phyloP scores from a whole-genome alignment of 352 stramenopile genomes.

The Globisporangium cylindrosporum region DNA sequence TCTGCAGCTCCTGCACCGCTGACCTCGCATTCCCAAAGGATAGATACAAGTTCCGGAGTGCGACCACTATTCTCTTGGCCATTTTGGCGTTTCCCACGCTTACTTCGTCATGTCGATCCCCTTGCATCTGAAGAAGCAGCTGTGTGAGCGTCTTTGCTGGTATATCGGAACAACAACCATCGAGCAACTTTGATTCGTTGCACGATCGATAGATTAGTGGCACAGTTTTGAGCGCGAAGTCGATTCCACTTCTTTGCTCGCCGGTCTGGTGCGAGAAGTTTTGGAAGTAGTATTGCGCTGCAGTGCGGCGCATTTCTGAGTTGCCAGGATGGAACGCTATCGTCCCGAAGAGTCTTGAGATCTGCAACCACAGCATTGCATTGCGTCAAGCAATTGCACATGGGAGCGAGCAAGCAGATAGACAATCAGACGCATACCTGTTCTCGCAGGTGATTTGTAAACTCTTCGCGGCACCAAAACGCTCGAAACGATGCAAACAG shows the following conservation, averaged over 20 bases:
- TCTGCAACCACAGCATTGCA: background rate
- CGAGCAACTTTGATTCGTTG: background rate
- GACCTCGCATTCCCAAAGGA: background rate
- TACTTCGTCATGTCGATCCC: background rate
- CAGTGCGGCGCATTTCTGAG: background rate
- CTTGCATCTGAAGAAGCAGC: background rate
- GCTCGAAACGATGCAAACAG: slow-evolving; percentile 2
- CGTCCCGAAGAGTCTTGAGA: slow-evolving; percentile 1
- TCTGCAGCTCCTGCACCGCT: background rate
- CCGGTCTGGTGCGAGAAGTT: background rate
- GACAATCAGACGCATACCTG: slow-evolving; percentile 1
- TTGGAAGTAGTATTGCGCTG: slow-evolving; percentile 6
- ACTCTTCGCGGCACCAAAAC: background rate
- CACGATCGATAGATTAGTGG: slow-evolving; percentile 3
- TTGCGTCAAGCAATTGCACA: background rate
- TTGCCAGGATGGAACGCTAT: slow-evolving; percentile 3
- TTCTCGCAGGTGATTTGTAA: background rate
- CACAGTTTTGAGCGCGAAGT: slow-evolving; percentile 6
- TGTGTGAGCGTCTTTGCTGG: background rate
- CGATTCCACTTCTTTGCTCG: background rate
- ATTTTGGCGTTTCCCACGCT: background rate
- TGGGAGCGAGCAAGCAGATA: background rate
- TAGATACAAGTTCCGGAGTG: slow-evolving; percentile 5
- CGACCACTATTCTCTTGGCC: background rate
- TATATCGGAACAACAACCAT: too few species aligned